Base-by-base conservation (phyloP, 2,329 filamentous ascomycete genomes). In the Colletotrichum lini region DNA sequence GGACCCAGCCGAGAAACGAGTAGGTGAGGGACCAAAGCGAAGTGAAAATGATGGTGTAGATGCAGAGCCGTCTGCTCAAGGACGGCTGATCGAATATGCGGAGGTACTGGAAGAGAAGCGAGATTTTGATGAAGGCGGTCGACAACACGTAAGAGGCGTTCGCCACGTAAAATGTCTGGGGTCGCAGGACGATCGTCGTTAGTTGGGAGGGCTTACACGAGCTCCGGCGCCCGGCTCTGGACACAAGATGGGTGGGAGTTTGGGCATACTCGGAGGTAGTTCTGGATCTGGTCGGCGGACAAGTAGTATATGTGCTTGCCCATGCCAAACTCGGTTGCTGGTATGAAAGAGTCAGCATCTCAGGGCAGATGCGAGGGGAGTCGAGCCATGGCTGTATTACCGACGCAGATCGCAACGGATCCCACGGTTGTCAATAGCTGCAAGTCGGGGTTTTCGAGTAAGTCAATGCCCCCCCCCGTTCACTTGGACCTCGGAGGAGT, bases 41-140 rank as follows among this genome's bases (percentile, higher is more conserved):
- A 26, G 76, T 63, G 54, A 72, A 52, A 42, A 57, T 12, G 60
- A 65, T 40, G 44, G 40, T 23, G 15, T 9, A 40, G 21, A 70
- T 61, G 68, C 75, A 57, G 72, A 77, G 7, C 21, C 65, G 74
- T 54, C 79, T 71, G 59, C 78, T 74, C 38, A 74, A 70, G 66
- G 76, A 76, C 50, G 77, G 74, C 9, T 60, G 70, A 2, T 73
- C 67, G 73, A 80, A 81, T n/a, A 82, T 74, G 12, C 80, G 80
- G 18, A 82, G 77, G 72, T 81, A 83, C 45, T 82, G 81, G 13
- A 79, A 70, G 1, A 82, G 75, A 0, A 83, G 76, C 7, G 80
- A 81, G 8, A 82, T 75, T 57, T 83, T 83, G 75, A 81, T 79
- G 40, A 82, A 77, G 0, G 78, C 77, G 15, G 78, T 80, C 12